phyloP scores from a whole-genome alignment of 2,329 filamentous ascomycete genomes.

The Sporothrix globosa region DNA sequence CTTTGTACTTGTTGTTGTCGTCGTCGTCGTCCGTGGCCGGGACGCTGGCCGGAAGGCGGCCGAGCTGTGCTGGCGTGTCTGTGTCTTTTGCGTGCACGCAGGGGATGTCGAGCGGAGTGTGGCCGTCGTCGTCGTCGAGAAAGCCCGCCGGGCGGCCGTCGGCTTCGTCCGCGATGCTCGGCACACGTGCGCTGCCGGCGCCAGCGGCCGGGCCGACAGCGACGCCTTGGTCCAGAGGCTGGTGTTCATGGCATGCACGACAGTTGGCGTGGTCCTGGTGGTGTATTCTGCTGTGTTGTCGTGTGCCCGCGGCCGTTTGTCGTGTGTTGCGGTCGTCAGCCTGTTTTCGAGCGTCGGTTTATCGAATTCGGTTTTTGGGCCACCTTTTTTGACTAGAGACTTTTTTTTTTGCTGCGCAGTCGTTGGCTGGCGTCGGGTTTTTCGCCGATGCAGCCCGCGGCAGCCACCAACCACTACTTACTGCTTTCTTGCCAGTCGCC shows the following conservation, averaged over 20 bases:
- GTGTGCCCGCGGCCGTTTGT: background rate
- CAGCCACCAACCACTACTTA: background rate
- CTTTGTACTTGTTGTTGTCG: background rate
- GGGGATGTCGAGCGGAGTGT: background rate
- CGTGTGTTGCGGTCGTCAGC: background rate
- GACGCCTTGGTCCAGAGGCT: slow-evolving; percentile 44
- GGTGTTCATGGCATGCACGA: slow-evolving; percentile 41
- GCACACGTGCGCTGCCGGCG: slow-evolving; percentile 42
- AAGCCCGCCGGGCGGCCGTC: background rate
- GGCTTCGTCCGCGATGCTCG: slow-evolving; percentile 35
- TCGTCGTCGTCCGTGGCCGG: background rate
- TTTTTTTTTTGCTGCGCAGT: slow-evolving; percentile 30
- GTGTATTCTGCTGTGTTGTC: background rate
- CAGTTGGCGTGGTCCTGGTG: background rate
- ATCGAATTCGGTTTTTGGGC: background rate
- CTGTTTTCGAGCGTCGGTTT: background rate
- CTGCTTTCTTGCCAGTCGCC: too few species aligned
- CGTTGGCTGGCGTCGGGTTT: slow-evolving; percentile 29
- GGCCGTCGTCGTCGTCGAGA: background rate
- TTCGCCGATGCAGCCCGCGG: slow-evolving; percentile 30
- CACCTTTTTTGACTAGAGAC: slow-evolving; percentile 3
- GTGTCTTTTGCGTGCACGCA: background rate
- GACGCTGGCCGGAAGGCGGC: slow-evolving; percentile 19
- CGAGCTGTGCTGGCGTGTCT: background rate
- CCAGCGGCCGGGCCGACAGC: slow-evolving; percentile 42